Evolutionary conservation across 2,329 filamentous ascomycete genomes (phyloP).

Genomic region (Aaosphaeria arxii): DNA sequence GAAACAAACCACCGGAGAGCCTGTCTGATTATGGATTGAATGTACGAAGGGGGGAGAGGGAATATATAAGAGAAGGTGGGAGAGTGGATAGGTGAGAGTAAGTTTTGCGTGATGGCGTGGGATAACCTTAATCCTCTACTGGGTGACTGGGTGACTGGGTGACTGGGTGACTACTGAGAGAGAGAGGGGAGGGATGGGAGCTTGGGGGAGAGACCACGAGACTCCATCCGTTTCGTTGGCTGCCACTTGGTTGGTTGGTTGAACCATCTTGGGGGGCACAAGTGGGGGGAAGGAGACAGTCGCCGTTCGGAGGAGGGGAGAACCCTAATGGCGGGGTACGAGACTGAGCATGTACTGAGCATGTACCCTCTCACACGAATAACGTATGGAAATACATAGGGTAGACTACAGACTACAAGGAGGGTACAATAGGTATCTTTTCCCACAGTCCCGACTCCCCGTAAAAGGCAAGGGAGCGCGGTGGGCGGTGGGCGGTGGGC

Average conservation of each 20-base stretch:
- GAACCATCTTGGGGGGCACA: conserved; percentile 14
- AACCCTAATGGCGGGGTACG: too few species aligned
- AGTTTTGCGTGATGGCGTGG: too few species aligned
- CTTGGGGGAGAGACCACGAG: conserved; percentile 15
- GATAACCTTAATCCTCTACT: too few species aligned
- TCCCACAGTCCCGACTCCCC: too few species aligned
- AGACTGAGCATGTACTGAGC: too few species aligned
- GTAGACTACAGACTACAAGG: too few species aligned
- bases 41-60: not conserved
- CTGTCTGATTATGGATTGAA: not conserved
- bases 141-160: not conserved
- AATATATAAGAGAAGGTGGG: not conserved
- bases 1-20: not conserved
- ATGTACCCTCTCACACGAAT: too few species aligned
- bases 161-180: conserved; percentile 3
- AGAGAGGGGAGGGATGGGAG: not conserved
- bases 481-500: too few species aligned
- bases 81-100: too few species aligned
- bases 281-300: conserved; percentile 8
- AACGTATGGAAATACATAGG: too few species aligned
- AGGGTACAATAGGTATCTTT: too few species aligned
- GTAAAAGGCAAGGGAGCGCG: too few species aligned
- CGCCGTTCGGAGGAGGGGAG: conserved; percentile 19
- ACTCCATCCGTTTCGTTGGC: conserved; percentile 7
- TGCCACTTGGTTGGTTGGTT: conserved; percentile 12